Percentiles rank a stretch among this genome's conserved stretches.
phyloP scores from a whole-genome alignment of 176 grass and related monocot species.

The Aegilops umbellulata region DNA sequence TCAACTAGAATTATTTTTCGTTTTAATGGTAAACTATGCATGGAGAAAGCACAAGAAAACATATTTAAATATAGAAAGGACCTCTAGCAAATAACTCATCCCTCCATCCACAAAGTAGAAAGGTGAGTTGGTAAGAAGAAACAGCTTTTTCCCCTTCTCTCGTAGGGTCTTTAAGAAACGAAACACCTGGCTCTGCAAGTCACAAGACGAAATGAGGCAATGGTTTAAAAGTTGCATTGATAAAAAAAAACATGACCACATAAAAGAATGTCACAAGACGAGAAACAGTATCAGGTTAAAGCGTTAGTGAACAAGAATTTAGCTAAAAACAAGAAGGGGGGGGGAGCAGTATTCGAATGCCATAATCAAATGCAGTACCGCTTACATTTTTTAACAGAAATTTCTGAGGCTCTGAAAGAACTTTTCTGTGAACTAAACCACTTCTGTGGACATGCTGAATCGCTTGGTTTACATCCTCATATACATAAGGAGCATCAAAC shows the following conservation, averaged over 20 bases:
- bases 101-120: conserved; percentile 98
- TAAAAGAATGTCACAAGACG: conserved; percentile 2
- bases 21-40: not conserved
- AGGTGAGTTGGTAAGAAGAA: conserved; percentile 96
- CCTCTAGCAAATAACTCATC: conserved; percentile 95
- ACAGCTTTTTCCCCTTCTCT: conserved; percentile 91
- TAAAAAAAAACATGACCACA: not conserved
- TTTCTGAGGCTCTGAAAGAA: conserved; percentile 86
- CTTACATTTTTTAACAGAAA: conserved; percentile 94
- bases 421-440: conserved; percentile 77
- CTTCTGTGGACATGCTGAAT: conserved; percentile 98
- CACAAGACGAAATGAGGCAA: conserved; percentile 36
- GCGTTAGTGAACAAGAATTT: not conserved
- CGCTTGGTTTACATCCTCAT: conserved; percentile 87
- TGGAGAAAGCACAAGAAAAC: conserved; percentile 1
- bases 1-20: not conserved
- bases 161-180: conserved; percentile 73
- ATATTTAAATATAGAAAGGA: conserved; percentile 38
- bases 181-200: conserved; percentile 59
- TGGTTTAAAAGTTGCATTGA: not conserved
- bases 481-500: conserved; percentile 93
- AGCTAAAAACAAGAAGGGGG: not conserved
- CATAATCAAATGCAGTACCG: not conserved
- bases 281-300: conserved; percentile 27
- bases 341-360: not conserved